A percentile compares a stretch with the other conserved stretches of the same genome.
These are phyloP conservation scores for Fusarium torulosum DNA, from an alignment of 2,329 filamentous ascomycete genomes.

Conservation along the genomic window DNA sequence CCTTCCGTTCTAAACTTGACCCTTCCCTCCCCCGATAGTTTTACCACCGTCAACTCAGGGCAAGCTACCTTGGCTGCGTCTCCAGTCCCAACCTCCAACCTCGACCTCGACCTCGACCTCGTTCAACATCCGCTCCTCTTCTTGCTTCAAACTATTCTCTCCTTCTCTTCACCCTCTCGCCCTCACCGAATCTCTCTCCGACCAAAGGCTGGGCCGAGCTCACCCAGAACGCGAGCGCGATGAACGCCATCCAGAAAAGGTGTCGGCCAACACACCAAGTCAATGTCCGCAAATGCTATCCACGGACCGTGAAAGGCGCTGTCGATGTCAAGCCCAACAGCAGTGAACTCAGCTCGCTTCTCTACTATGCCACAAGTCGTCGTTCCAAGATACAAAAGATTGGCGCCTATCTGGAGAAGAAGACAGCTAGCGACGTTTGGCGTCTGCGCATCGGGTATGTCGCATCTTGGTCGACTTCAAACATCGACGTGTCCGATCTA, in stretches of 20 bases:
- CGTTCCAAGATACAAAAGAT: conserved; percentile 97
- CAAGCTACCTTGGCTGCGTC: conserved; percentile 37
- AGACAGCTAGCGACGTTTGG: conserved; percentile 92
- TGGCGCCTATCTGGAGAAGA: conserved; percentile 92
- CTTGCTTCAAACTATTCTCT: conserved; percentile 6
- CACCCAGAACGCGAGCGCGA: conserved; percentile 51
- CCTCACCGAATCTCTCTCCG: neutral
- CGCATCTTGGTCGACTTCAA: conserved; percentile 23
- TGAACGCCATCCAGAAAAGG: conserved; percentile 75
- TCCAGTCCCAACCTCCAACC: conserved; percentile 11
- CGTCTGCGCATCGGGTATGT: conserved; percentile 85
- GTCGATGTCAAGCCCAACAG: conserved; percentile 96
- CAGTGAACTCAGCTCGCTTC: conserved; percentile 94
- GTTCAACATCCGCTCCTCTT: conserved; percentile 12
- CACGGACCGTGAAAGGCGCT: conserved; percentile 88
- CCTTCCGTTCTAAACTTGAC: conserved; percentile 34
- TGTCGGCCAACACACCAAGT: conserved; percentile 97
- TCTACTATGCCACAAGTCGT: conserved; percentile 96
- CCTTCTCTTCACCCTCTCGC: neutral
- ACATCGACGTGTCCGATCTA: conserved; percentile 32
- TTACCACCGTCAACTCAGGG: conserved; percentile 31
- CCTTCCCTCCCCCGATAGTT: conserved; percentile 35
- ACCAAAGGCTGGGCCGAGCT: conserved; percentile 39
- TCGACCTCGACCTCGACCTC: conserved; percentile 1
- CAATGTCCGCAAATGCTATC: conserved; percentile 95